phyloP scores from a whole-genome alignment of 2,329 filamentous ascomycete genomes.

The Cordyceps cateniannulata region DNA sequence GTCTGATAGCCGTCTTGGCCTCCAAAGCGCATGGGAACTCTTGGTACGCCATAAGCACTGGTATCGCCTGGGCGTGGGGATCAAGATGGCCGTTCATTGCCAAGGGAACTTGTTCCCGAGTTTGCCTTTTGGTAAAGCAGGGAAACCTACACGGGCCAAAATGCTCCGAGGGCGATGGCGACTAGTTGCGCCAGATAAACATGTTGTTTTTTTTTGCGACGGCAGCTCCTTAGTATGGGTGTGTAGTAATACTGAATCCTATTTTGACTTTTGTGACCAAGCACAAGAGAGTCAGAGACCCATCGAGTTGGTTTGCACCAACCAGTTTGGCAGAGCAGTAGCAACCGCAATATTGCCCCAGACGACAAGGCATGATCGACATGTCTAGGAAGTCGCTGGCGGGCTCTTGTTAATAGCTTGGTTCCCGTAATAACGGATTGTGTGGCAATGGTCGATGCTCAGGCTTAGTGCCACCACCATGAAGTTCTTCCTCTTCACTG shows the following conservation, averaged over 20 bases:
- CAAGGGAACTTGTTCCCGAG: neutral
- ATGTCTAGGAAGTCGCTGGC: too few relatives aligned
- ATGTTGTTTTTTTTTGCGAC: neutral
- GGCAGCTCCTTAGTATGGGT: neutral
- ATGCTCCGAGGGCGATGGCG: neutral
- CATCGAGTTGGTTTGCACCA: too few relatives aligned
- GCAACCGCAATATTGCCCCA: neutral
- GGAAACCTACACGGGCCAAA: neutral
- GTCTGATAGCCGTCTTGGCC: conserved; percentile 3
- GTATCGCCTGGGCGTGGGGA: neutral
- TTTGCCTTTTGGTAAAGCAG: neutral
- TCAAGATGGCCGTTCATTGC: neutral
- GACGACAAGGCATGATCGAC: too few relatives aligned
- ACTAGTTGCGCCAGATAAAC: neutral
- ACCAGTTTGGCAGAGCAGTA: too few relatives aligned
- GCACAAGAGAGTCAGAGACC: neutral
- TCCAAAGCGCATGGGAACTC: neutral
- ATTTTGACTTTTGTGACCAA: neutral
- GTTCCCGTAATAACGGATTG: too few relatives aligned
- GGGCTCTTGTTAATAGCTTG: too few relatives aligned
- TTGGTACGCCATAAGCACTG: conserved; percentile 1
- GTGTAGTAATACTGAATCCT: neutral
- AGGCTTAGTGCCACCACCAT: too few relatives aligned
- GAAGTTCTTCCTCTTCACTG: too few relatives aligned
- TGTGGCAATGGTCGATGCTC: too few relatives aligned